Evolutionary conservation across 2,329 filamentous ascomycete genomes (phyloP).

Genomic region (Chaetothyriales sp.): DNA sequence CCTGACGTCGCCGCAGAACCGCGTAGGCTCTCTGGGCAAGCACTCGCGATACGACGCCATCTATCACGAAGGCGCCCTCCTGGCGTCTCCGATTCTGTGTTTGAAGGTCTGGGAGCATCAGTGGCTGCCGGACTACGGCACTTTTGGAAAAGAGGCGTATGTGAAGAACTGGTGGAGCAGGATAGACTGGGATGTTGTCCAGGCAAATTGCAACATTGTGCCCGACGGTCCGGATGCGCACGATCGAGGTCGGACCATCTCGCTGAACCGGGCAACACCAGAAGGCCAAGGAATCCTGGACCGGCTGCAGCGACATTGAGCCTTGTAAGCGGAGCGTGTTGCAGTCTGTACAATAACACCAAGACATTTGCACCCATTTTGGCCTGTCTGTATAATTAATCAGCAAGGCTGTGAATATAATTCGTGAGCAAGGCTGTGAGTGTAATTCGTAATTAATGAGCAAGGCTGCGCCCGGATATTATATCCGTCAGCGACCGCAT

Average conservation of each 20-base stretch:
- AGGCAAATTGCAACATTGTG: not conserved
- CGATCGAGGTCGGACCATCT: not conserved
- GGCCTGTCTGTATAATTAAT: not conserved
- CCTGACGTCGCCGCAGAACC: constrained; percentile 5
- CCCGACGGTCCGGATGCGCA: not conserved
- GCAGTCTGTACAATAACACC: not conserved
- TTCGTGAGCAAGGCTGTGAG: no score
- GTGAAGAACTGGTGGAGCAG: constrained; percentile 73
- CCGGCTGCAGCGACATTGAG: not conserved
- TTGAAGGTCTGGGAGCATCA: constrained; percentile 95
- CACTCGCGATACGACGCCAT: constrained; percentile 10
- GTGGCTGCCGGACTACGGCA: constrained; percentile 71
- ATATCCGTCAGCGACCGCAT: not conserved
- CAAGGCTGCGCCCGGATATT: not conserved
- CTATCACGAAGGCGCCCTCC: constrained; percentile 7
- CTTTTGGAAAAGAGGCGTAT: constrained; percentile 61
- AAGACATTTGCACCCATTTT: not conserved
- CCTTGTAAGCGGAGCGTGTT: not conserved
- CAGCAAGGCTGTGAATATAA: no score
- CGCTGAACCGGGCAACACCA: not conserved
- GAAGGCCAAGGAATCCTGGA: not conserved
- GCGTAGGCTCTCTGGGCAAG: constrained; percentile 17
- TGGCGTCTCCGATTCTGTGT: constrained; percentile 52
- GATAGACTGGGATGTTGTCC: constrained; percentile 55
- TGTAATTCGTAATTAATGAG: no score